Evolutionary conservation across 2,329 filamentous ascomycete species (phyloP).

Genomic region (Aureobasidium musti): DNA sequence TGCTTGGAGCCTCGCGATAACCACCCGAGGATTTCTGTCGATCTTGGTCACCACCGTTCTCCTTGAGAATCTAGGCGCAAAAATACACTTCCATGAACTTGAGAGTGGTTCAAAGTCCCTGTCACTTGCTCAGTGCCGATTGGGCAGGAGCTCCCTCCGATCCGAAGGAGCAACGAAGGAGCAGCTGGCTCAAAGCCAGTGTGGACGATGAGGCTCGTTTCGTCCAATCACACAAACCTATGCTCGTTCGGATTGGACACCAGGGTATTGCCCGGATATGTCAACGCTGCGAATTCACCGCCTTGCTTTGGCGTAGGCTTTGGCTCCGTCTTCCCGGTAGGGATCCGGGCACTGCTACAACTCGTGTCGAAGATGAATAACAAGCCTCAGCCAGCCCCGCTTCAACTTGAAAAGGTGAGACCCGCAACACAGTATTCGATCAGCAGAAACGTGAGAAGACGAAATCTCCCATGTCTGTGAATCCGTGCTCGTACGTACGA

Average conservation of each 20-base stretch:
- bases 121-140: background rate
- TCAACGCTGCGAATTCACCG: background rate
- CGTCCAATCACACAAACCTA: background rate
- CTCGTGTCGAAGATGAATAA: background rate
- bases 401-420: background rate
- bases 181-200: background rate
- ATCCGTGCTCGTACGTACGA: background rate
- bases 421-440: background rate
- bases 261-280: background rate
- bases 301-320: background rate
- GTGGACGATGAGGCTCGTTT: background rate
- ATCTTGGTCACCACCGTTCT: background rate
- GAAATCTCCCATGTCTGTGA: background rate
- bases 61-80: background rate
- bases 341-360: background rate
- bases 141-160: conserved; percentile 5
- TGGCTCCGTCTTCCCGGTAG: background rate
- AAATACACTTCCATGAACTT: background rate
- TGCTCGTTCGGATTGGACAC: background rate
- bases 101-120: background rate
- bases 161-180: too few relatives aligned
- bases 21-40: background rate
- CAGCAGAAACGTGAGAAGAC: background rate
- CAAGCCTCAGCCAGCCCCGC: background rate
- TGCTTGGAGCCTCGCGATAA: background rate